phyloP scores from a whole-genome alignment of 169 alveolate species.

The Cystoisospora suis region DNA sequence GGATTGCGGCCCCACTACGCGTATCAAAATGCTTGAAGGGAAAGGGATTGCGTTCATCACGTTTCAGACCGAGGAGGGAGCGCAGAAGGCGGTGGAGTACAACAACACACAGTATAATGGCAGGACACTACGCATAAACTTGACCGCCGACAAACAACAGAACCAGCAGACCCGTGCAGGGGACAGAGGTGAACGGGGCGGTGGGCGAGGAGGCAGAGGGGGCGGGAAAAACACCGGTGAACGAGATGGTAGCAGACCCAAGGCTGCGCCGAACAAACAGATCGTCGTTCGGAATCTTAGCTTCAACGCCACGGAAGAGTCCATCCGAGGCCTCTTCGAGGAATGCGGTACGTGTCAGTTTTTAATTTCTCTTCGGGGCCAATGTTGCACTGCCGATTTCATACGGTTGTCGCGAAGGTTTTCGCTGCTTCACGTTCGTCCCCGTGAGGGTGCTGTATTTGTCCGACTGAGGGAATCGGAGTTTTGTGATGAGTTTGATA shows the following conservation, averaged over 20 bases:
- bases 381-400: too few relatives aligned
- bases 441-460: too few relatives aligned
- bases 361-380: too few relatives aligned
- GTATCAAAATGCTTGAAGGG: conserved; percentile 81
- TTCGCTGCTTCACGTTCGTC: too few relatives aligned
- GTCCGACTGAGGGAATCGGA: too few relatives aligned
- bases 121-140: conserved; percentile 81
- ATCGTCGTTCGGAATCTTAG: conserved; percentile 77
- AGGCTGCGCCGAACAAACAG: conserved; percentile 53
- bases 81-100: conserved; percentile 86
- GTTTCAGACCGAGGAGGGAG: conserved; percentile 84
- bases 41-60: conserved; percentile 91
- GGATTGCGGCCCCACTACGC: conserved; percentile 87
- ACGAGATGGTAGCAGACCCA: background rate
- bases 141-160: conserved; percentile 83
- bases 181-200: conserved; percentile 69
- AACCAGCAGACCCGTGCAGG: conserved; percentile 67
- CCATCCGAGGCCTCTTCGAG: conserved; percentile 76
- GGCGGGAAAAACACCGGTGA: conserved; percentile 65
- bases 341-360: conserved; percentile 78
- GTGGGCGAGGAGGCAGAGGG: conserved; percentile 49
- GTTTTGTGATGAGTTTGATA: too few relatives aligned
- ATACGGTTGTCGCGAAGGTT: too few relatives aligned
- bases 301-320: conserved; percentile 77
- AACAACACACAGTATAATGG: conserved; percentile 87